These are phyloP conservation scores for Fonsecaea monophora DNA, from an alignment of 2,329 filamentous ascomycete species.

Conservation along the genomic window DNA sequence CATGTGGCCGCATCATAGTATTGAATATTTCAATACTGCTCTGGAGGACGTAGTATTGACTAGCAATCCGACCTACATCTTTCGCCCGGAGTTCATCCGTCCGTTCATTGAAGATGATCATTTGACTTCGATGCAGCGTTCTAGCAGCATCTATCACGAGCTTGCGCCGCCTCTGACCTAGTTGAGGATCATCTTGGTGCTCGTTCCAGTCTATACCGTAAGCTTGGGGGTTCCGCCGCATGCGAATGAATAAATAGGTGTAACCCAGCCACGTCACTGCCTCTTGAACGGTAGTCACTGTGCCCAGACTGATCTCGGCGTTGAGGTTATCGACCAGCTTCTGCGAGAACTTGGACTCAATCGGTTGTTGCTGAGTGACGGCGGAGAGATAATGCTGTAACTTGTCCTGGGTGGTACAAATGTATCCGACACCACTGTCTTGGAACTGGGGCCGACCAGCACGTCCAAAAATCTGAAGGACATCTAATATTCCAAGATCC, in stretches of 20 bases:
- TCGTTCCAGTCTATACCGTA: constrained; percentile 97
- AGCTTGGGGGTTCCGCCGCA: constrained; percentile 86
- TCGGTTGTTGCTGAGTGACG: constrained; percentile 93
- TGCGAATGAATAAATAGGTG: constrained; percentile 95
- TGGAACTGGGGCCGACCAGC: constrained; percentile 97
- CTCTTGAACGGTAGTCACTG: constrained; percentile 91
- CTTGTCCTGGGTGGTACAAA: constrained; percentile 95
- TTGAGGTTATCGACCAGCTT: constrained; percentile 97
- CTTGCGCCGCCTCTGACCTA: constrained; percentile 84
- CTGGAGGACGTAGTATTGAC: constrained; percentile 94
- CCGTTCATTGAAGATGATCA: constrained; percentile 97
- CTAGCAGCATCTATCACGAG: constrained; percentile 87
- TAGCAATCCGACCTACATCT: constrained; percentile 94
- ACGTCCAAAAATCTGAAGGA: constrained; percentile 97
- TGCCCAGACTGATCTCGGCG: constrained; percentile 90
- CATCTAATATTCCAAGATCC: constrained; percentile 93
- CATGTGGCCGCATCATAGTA: constrained; percentile 83
- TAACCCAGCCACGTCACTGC: constrained; percentile 98
- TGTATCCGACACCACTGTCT: constrained; percentile 96
- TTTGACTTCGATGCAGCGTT: constrained; percentile 89
- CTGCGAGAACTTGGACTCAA: constrained; percentile 93
- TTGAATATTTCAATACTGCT: constrained; percentile 97
- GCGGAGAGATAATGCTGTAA: constrained; percentile 88
- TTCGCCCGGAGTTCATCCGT: constrained; percentile 94
- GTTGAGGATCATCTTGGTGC: constrained; percentile 81